Base-by-base conservation (phyloP, 2,329 filamentous ascomycete genomes). In the Fusarium dlaminii region DNA sequence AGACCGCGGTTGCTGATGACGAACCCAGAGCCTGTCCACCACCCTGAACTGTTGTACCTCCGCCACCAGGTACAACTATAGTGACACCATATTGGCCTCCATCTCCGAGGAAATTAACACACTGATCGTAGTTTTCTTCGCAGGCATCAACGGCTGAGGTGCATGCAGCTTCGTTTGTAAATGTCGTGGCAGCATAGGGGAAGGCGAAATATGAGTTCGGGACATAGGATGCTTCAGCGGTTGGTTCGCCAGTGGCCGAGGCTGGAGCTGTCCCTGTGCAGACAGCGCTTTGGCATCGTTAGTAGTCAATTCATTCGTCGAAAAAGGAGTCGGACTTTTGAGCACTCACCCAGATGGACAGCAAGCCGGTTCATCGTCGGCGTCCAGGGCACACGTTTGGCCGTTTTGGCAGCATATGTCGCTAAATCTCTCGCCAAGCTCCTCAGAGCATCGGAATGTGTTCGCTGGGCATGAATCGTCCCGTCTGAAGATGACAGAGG, bases 181-280 rank as follows among this genome's bases (percentile, higher is more conserved):
- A 90, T 18, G 84, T 84, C 3, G 87, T 89, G 52, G 84, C 81
- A 58, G 90, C 85, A 76, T 88, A 88, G 4, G 90, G 90, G 79
- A 91, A 91, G 17, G 87, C 85, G 79, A 90, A 91, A 80, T 87
- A 90, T 32, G 82, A 74, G 78, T 91, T 91, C 46, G 85, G 80
- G 24, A 91, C 88, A 77, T 85, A 90, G 39, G 88, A 88, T 27
- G 83, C 82, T 4, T 81, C 77, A 27, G 81, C 80, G 7, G 84
- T 83, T 18, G 83, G 81, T 73, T 36, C 79, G 34, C 72, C 77
- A 18, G 80, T 80, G 15, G 84, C 82, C 13, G 81, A 81, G 22
- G 80, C 78, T 6, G 86, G 85, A n/a, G 87, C 87, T 36, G 84
- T 85, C 55, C 88, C 88, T n/a, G 88, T 90, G 75, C 88, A 90